Percentiles rank a stretch among this genome's conserved stretches.
Evolutionary conservation across 345 rosid genomes (phyloP).

Genomic region (Streptanthus diversifolius): DNA sequence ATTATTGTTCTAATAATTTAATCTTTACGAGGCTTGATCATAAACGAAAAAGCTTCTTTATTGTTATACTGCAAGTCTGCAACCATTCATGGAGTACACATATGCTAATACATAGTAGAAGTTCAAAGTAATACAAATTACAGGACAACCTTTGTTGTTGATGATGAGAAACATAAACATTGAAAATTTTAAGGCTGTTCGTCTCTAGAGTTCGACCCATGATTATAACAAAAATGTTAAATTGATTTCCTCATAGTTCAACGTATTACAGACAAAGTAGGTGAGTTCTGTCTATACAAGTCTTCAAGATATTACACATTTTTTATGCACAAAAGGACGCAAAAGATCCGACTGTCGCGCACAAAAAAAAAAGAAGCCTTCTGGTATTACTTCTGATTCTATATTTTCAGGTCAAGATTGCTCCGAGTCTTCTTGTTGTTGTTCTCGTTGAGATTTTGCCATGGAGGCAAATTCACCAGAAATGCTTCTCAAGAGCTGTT

Average conservation of each 20-base stretch:
- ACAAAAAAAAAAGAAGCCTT: background rate
- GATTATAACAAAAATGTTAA: background rate
- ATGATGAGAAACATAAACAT: background rate
- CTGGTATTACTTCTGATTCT: background rate
- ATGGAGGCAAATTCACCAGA: constrained; percentile 31
- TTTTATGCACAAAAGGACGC: background rate
- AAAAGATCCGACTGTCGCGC: constrained; percentile 7
- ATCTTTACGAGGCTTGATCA: background rate
- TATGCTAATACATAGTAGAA: background rate
- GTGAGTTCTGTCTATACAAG: constrained; percentile 15
- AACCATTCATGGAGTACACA: background rate
- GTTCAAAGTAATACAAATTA: background rate
- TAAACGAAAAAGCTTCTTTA: background rate
- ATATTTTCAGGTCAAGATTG: background rate
- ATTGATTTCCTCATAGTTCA: background rate
- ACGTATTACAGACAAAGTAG: background rate
- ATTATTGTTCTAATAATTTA: constrained; percentile 24
- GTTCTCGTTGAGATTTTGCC: constrained; percentile 17
- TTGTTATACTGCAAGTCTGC: background rate
- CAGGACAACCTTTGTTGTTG: background rate
- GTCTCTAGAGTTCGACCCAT: background rate
- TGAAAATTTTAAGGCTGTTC: background rate
- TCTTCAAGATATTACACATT: constrained; percentile 1
- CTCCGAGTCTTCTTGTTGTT: constrained; percentile 4
- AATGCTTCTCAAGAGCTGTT: constrained; percentile 62